Evolutionary conservation across 2,329 filamentous ascomycete genomes (phyloP).

Genomic region (Lachnum nothofagi): DNA sequence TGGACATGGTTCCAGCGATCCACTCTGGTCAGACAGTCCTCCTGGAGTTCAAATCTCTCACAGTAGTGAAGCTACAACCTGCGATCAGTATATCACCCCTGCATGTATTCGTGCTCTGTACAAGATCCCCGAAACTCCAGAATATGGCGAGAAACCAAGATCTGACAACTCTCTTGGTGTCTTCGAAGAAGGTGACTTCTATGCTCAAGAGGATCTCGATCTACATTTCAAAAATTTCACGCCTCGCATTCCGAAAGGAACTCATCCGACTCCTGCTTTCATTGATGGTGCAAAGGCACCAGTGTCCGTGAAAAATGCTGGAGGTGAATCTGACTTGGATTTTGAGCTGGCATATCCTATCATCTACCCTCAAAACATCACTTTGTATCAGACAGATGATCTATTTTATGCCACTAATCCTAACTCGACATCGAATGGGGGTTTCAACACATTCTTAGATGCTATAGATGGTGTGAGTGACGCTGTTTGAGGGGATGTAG

Average conservation of each 20-base stretch:
- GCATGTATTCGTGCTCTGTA: conserved; percentile 33
- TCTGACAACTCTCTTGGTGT: conserved; percentile 18
- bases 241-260: conserved; percentile 17
- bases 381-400: conserved; percentile 28
- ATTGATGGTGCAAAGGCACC: conserved; percentile 23
- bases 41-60: conserved; percentile 8
- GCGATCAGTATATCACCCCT: conserved; percentile 32
- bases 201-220: conserved; percentile 18
- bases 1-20: background rate
- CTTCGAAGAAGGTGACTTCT: conserved; percentile 19
- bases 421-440: conserved; percentile 16
- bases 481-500: background rate
- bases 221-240: conserved; percentile 12
- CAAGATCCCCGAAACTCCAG: conserved; percentile 30
- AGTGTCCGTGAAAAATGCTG: conserved; percentile 4
- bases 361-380: conserved; percentile 25
- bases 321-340: conserved; percentile 3
- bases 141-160: conserved; percentile 32
- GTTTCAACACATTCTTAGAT: conserved; percentile 31
- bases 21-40: background rate
- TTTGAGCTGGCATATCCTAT: conserved; percentile 1
- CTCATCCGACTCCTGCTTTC: conserved; percentile 17
- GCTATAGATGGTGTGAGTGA: conserved; percentile 25
- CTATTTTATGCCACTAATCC: conserved; percentile 22
- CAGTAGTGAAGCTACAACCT: conserved; percentile 16